These are phyloP conservation scores for Shiraia sp. DNA, from an alignment of 2,329 filamentous ascomycete species.

Conservation along the genomic window DNA sequence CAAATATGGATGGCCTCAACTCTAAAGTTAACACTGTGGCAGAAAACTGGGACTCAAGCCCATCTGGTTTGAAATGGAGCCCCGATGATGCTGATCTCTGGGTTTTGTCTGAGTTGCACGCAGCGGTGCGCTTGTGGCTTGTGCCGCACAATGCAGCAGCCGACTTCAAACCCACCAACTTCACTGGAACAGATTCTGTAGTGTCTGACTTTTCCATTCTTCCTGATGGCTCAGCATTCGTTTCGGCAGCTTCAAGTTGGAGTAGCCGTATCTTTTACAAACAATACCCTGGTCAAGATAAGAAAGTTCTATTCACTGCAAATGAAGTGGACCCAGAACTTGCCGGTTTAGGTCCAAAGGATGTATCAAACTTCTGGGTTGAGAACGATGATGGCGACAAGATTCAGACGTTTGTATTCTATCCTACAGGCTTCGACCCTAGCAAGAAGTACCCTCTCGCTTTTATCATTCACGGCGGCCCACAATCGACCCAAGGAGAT, in stretches of 20 bases:
- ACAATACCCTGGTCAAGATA: constrained; percentile 34
- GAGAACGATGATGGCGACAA: constrained; percentile 60
- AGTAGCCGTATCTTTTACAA: constrained; percentile 39
- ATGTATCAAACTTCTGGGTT: constrained; percentile 72
- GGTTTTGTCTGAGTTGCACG: constrained; percentile 38
- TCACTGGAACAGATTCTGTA: constrained; percentile 47
- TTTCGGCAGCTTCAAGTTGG: constrained; percentile 39
- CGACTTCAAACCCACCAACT: constrained; percentile 50
- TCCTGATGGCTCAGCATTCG: constrained; percentile 59
- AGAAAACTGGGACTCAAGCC: constrained; percentile 41
- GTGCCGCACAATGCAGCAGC: constrained; percentile 61
- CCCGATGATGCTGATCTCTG: constrained; percentile 36
- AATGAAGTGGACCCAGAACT: constrained; percentile 66
- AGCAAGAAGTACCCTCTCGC: constrained; percentile 76
- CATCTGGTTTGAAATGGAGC: constrained; percentile 33
- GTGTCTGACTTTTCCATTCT: constrained; percentile 56
- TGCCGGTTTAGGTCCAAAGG: constrained; percentile 65
- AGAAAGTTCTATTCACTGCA: constrained; percentile 58
- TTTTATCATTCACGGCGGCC: constrained; percentile 81
- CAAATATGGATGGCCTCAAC: constrained; percentile 35
- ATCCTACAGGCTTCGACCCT: constrained; percentile 66
- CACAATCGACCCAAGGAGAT: constrained; percentile 73
- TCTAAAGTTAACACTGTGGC: constrained; percentile 32
- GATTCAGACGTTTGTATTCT: constrained; percentile 70
- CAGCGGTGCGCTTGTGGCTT: constrained; percentile 56